Base-by-base conservation (phyloP, 768 basidiomycete species). In the Lactifluus volemus region DNA sequence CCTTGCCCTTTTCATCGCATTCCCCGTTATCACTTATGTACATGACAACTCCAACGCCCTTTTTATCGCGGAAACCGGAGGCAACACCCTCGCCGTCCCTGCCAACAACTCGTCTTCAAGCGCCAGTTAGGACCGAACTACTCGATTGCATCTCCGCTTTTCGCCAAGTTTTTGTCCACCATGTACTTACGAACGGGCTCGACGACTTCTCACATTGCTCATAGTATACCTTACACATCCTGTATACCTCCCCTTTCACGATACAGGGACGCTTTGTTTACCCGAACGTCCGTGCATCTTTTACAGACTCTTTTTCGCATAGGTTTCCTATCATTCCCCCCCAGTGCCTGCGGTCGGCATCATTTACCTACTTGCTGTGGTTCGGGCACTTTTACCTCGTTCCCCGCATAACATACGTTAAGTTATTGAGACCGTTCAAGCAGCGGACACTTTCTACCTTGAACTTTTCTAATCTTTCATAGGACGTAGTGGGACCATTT, bases 1-100 rank as follows among this genome's bases (percentile, higher is more conserved):
- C 60, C 72, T 97, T 56, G 73, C 73, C 41, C 80, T 97, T 8
- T 97, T 96, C 72, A 82, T 90, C 53, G 83, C 85, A 45, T 95
- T 90, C 70, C 94, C 95, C 3, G 81, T 96, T 66, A 69, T 84
- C 66, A 75, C 66, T 60, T 86, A 81, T 60, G 81, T 80, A 68
- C 67, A 71, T 3, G 69, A 77, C 55, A 68, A 72, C 29, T 67
- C 70, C 1, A 69, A 71, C 45, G 78, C 77, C 57, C 51, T 68
- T 41, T 75, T 77, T 5, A 83, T 86, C 55, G 81, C 82, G 0
- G 50, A 57, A 32, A 25, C 30, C 55, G 80, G 85, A 10, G 89
- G 88, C 66, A 81, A 88, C 65, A 92, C 92, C 71, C 74, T 72
- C 3, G 86, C 81, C 29, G 86, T 87, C 6, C 42, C 42, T 10